Conservation (phyloP, 2,329 filamentous ascomycete species). For the Fusarium paranaense region DNA sequence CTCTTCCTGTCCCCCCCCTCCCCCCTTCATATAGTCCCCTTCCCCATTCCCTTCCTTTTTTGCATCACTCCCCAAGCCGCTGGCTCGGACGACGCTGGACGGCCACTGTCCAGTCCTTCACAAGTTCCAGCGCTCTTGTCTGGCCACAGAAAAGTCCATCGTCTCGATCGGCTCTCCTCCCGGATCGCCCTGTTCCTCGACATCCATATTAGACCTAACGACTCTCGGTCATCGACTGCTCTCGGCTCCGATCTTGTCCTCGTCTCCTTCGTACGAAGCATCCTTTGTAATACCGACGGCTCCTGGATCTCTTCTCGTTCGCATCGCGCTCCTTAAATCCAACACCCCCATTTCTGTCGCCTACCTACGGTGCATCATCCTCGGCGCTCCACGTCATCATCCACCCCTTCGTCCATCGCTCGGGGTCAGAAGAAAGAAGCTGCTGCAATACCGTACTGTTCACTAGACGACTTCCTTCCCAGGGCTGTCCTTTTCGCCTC, state of each 20-base stretch:
- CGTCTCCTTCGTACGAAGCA: conserved; percentile 43
- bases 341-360: conserved; percentile 36
- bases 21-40: conserved; percentile 31
- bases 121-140: conserved; percentile 35
- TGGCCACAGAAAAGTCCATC: conserved; percentile 35
- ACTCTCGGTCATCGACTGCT: conserved; percentile 37
- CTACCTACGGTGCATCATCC: conserved; percentile 33
- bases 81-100: conserved; percentile 46
- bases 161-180: conserved; percentile 27
- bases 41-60: conserved; percentile 36
- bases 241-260: conserved; percentile 36
- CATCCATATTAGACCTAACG: conserved; percentile 26
- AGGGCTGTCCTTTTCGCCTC: conserved; percentile 29
- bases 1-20: conserved; percentile 7
- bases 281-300: conserved; percentile 51
- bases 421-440: conserved; percentile 15
- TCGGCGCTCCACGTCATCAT: conserved; percentile 35
- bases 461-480: conserved; percentile 10
- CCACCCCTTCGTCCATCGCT: conserved; percentile 18
- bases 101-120: conserved; percentile 36
- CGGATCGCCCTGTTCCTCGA: conserved; percentile 28
- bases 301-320: conserved; percentile 46
- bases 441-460: conserved; percentile 35
- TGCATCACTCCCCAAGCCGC: conserved; percentile 37
- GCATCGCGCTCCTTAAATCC: conserved; percentile 44